Evolutionary conservation across 805 yeast genomes (phyloP), one percentile per base, ranked within the genome.

Genomic region (Brettanomyces nanus): DNA sequence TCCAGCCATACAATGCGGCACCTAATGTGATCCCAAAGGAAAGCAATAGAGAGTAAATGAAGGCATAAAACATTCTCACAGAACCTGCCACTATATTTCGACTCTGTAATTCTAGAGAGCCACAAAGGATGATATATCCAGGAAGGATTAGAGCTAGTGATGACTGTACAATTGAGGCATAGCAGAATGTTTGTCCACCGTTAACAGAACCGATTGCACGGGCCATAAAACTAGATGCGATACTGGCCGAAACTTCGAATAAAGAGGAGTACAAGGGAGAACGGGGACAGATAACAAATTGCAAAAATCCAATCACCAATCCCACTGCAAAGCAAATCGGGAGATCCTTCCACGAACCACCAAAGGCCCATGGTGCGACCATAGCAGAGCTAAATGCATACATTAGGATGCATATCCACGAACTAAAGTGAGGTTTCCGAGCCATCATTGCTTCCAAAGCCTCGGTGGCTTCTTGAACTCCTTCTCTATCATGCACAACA

Each of bases 11-110:
- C 29, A 90, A 64, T 0, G 95, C 95, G 4, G 95, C 85, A 1
- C 97, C 97, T 40, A 90, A 63, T 0, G 97, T 87, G 45, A 90
- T 85, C 31, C 97, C 97, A 61, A 90, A 90, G 6, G 95, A 92
- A 36, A 89, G 67, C 61, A 89, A 86, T 46, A 89, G 60, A 3
- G 97, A 87, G 55, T 90, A 90, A 33, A 90, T 86, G 48, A 89
- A 80, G 7, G 97, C 97, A 59, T 90, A 90, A 56, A 90, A 89
- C 97, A 90, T 90, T 56, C 97, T 68, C 36, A 90, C 97, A 1
- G 95, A 71, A 0, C 97, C 97, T 0, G 97, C 95, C 19, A 90
- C 95, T 34, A 90, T 55, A 49, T 85, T 90, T 53, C 90, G 71
- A 11, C 95, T 80, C 61, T 90, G 97, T 31, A 90, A 63, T 52